Base-by-base conservation (phyloP, 2,329 filamentous ascomycete genomes). In the Elsinoe ampelina region DNA sequence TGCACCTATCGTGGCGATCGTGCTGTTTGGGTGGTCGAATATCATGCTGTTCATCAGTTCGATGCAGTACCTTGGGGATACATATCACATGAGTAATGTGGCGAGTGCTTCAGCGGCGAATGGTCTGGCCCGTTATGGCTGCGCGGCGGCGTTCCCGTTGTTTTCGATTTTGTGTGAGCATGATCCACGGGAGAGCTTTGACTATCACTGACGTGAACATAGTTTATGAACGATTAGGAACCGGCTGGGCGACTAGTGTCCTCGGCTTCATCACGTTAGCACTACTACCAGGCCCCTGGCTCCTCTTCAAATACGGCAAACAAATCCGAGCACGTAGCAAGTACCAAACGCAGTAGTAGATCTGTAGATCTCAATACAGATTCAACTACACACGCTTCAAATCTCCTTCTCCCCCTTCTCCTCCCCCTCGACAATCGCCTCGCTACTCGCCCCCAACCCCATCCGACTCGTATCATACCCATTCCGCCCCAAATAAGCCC, bases 401-500 rank as follows among this genome's bases (percentile, higher is more conserved):
- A 30, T 30, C 4, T 30, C 41, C 41, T 45, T 45, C 19, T 45
- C 50, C 19, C 35, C 54, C 26, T 13, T 22, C 26, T 45, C 30
- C 52, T 50, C 20, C 45, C 41, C 41, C 35, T 52, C 55, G 15
- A 61, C 57, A 19, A 61, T 59, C 10, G 38, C 36, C 22, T 61
- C 59, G 39, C 17, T 22, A 35, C 57, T 58, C 13, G 55, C 57
- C 36, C 26, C 41, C 51, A 58, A 47, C 13, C 67, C 67, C 65
- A 70, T 65, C 59, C 63, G 58, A 12, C 52, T 64, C 8, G 65
- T 85, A 68, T 95, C 89, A 73, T 86, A 95, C 2, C 90, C 90
- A 58, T 92, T 77, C 22, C 73, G 73, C 65, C 83, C 77, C 11
- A 96, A 75, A 67, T 86, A 95, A 15, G 73, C 79, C 34, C 87